Percentiles rank a stretch among this genome's conserved stretches.
phyloP scores from a whole-genome alignment of 768 basidiomycete genomes.

The Boletus subparvulus region DNA sequence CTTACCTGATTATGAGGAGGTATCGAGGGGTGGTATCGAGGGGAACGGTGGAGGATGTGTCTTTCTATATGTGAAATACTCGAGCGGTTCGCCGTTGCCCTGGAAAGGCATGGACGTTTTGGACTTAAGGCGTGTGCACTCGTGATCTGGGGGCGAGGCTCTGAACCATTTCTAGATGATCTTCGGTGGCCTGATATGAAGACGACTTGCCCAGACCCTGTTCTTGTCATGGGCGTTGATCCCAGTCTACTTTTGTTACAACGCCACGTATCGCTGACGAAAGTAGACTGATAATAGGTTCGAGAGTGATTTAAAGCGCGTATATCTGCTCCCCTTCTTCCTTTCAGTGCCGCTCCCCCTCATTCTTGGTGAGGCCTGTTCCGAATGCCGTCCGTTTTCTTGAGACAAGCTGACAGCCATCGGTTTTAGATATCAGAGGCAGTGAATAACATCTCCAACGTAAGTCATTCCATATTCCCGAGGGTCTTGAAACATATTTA shows the following conservation, averaged over 20 bases:
- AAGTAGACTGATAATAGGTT: neutral
- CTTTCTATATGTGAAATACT: slow-evolving; percentile 21
- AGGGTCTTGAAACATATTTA: neutral
- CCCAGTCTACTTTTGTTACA: neutral
- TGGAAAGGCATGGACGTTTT: slow-evolving; percentile 7
- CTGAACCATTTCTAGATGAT: slow-evolving; percentile 8
- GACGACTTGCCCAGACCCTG: neutral
- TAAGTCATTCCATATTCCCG: neutral
- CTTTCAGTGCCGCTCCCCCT: neutral
- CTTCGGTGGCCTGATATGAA: neutral
- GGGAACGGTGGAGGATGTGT: neutral
- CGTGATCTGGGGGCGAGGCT: neutral
- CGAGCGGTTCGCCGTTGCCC: neutral
- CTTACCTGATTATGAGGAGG: neutral
- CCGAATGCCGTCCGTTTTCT: neutral
- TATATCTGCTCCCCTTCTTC: neutral
- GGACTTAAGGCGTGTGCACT: slow-evolving; percentile 7
- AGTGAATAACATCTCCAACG: neutral
- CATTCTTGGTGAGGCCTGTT: neutral
- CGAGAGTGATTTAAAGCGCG: slow-evolving; percentile 2
- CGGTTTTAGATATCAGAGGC: neutral
- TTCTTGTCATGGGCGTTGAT: slow-evolving; percentile 4
- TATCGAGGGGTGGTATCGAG: neutral
- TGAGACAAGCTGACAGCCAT: neutral
- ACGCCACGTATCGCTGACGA: neutral